Conservation (phyloP, 768 basidiomycete species). For the Kwoniella shandongensis region DNA sequence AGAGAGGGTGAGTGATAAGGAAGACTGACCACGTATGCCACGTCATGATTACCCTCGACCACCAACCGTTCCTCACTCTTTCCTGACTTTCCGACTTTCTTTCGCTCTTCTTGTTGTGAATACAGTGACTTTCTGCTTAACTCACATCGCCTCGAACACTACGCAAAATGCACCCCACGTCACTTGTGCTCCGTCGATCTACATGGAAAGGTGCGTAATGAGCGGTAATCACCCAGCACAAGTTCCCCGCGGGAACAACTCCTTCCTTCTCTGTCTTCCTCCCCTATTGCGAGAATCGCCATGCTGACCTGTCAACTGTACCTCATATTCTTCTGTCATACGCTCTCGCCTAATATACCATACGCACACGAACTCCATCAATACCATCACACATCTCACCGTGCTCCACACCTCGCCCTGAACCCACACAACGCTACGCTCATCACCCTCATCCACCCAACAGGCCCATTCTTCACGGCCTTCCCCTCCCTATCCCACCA, state of each 20-base stretch:
- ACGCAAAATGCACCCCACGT: slow-evolving; percentile 37
- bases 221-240: too few species aligned
- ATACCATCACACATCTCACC: too few species aligned
- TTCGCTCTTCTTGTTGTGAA: too few species aligned
- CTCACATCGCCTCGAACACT: not conserved
- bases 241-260: too few species aligned
- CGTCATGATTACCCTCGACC: slow-evolving; percentile 1
- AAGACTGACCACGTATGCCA: slow-evolving; percentile 6
- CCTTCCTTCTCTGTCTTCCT: not conserved
- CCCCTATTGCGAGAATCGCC: too few species aligned
- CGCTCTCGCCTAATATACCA: too few species aligned
- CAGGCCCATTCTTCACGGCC: slow-evolving; percentile 91
- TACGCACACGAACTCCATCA: too few species aligned
- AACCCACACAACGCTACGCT: not conserved
- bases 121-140: too few species aligned
- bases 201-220: slow-evolving; percentile 58
- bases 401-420: not conserved
- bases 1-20: slow-evolving; percentile 7
- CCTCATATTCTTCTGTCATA: too few species aligned
- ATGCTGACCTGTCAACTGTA: too few species aligned
- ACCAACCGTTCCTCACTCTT: not conserved
- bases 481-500: slow-evolving; percentile 86
- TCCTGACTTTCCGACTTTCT: not conserved
- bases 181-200: slow-evolving; percentile 46
- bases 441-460: not conserved